phyloP scores from a whole-genome alignment of 2,329 filamentous ascomycete species.

The Fusarium cyanostomum region DNA sequence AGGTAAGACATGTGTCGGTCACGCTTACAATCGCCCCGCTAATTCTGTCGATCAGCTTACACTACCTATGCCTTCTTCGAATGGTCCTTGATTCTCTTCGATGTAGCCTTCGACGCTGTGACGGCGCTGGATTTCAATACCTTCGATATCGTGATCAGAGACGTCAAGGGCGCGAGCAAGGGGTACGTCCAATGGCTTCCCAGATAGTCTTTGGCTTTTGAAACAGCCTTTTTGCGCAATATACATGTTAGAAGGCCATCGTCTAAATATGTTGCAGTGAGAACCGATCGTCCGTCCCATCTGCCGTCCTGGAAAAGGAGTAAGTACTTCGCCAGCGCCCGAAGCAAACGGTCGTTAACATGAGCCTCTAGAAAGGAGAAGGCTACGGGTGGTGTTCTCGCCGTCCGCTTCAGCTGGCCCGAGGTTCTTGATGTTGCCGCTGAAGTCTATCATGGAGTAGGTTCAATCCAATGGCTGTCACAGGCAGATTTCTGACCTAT shows the following conservation, averaged over 20 bases:
- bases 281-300: constrained; percentile 56
- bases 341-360: constrained; percentile 30
- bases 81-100: constrained; percentile 93
- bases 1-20: constrained; percentile 66
- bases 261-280: constrained; percentile 60
- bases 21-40: constrained; percentile 16
- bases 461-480: constrained; percentile 43
- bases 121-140: constrained; percentile 90
- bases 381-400: constrained; percentile 74
- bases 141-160: constrained; percentile 87
- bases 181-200: constrained; percentile 99
- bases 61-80: constrained; percentile 98
- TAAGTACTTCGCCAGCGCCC: constrained; percentile 57
- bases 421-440: constrained; percentile 83
- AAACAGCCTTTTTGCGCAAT: constrained; percentile 42
- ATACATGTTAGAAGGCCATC: constrained; percentile 42
- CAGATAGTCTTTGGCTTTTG: constrained; percentile 67
- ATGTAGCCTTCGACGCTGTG: constrained; percentile 95
- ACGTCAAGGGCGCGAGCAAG: constrained; percentile 90
- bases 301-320: constrained; percentile 74
- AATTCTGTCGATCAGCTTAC: constrained; percentile 71
- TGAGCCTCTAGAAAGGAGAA: constrained; percentile 73
- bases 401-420: constrained; percentile 75
- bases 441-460: constrained; percentile 90
- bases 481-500: constrained; percentile 29